A percentile compares a stretch with the other conserved stretches of the same genome.
Conservation (phyloP, 352 stramenopile species). For the Phytophthora syringae region DNA sequence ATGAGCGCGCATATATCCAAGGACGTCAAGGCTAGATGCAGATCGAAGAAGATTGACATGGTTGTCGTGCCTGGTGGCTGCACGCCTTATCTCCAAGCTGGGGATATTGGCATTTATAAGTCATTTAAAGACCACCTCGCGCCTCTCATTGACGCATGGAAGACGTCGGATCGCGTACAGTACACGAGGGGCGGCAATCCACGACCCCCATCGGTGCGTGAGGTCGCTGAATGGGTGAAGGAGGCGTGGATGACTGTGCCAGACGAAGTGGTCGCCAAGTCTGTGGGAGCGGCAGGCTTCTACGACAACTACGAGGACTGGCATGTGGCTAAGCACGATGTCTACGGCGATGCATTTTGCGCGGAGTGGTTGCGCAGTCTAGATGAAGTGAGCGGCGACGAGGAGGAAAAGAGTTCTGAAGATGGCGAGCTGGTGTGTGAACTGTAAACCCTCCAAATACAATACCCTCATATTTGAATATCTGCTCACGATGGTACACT, state of each 20-base stretch:
- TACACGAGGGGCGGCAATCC: conserved; percentile 4
- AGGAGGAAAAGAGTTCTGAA: no score
- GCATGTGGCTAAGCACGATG: background rate
- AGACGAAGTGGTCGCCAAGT: background rate
- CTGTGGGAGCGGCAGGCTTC: conserved; percentile 1
- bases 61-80: background rate
- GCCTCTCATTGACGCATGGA: background rate
- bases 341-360: background rate
- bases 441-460: no score
- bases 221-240: conserved; percentile 6
- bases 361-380: background rate
- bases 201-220: background rate
- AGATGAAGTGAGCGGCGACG: no score
- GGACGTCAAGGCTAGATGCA: background rate
- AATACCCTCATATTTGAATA: no score
- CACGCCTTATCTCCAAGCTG: background rate
- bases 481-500: no score
- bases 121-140: background rate
- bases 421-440: no score
- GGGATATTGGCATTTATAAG: background rate
- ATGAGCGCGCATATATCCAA: background rate
- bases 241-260: background rate
- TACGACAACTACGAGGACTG: background rate
- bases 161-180: background rate
- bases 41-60: background rate